phyloP scores from a whole-genome alignment of 208 protist genomes.

The Trichomonas tenax region DNA sequence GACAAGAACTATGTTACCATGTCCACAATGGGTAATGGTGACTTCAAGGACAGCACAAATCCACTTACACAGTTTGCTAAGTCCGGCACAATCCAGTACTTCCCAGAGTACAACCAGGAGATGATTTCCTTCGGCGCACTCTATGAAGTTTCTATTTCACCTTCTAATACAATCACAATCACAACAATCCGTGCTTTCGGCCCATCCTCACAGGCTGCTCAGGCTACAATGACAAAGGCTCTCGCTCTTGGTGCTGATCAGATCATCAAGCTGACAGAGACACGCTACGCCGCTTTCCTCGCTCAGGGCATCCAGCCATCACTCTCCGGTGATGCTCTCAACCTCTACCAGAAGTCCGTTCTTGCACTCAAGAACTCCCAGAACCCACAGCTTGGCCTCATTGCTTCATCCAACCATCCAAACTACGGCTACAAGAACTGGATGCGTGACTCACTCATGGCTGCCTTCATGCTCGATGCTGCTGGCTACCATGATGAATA shows the following conservation, averaged over 20 bases:
- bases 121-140: neutral
- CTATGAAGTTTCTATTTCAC: neutral
- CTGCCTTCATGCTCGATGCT: neutral
- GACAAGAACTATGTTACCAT: neutral
- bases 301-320: neutral
- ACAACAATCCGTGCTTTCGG: neutral
- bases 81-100: neutral
- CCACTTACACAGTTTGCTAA: neutral
- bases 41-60: neutral
- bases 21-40: neutral
- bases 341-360: neutral
- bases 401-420: neutral
- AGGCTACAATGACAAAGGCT: neutral
- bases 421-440: neutral
- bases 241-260: too few relatives aligned
- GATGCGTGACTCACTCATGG: neutral
- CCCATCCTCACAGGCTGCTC: neutral
- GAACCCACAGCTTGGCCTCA: neutral
- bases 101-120: neutral
- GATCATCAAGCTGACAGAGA: neutral
- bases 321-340: neutral
- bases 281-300: neutral
- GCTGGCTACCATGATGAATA: neutral
- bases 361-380: neutral
- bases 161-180: neutral